Conservation (phyloP, 2,329 filamentous ascomycete species). For the Aureobasidium pullulans region DNA sequence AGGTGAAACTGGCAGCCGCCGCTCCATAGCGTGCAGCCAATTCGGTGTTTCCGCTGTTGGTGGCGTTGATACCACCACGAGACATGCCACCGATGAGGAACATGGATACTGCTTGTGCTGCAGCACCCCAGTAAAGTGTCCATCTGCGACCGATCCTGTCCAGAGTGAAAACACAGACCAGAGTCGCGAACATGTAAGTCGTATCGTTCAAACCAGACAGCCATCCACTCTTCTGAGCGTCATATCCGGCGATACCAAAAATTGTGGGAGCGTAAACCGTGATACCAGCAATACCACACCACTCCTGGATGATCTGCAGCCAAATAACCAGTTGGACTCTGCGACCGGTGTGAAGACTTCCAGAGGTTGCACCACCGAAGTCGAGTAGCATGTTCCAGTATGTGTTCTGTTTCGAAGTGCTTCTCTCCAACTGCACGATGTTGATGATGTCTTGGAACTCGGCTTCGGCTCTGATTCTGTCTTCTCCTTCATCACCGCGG, state of each 20-base stretch:
- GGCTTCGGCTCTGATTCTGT: constrained; percentile 41
- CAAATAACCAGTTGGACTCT: constrained; percentile 33
- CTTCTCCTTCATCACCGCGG: constrained; percentile 42
- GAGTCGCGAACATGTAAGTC: constrained; percentile 28
- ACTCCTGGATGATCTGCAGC: constrained; percentile 35
- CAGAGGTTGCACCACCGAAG: constrained; percentile 17
- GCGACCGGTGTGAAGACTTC: constrained; percentile 28
- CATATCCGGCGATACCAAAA: constrained; percentile 28
- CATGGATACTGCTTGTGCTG: constrained; percentile 28
- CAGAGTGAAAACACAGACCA: constrained; percentile 30
- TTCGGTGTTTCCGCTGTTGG: constrained; percentile 18
- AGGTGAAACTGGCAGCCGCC: constrained; percentile 64
- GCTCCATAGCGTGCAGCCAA: constrained; percentile 32
- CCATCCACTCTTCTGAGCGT: constrained; percentile 33
- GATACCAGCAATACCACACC: constrained; percentile 29
- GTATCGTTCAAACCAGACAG: constrained; percentile 35
- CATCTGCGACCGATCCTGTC: constrained; percentile 28
- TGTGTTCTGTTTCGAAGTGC: constrained; percentile 25
- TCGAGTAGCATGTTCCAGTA: constrained; percentile 30
- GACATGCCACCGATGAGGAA: constrained; percentile 29
- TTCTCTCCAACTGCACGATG: constrained; percentile 52
- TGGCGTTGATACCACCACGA: constrained; percentile 22
- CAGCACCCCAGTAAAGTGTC: constrained; percentile 30
- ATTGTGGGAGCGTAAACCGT: constrained; percentile 31
- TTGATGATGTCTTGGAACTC: constrained; percentile 64